Conservation (phyloP, 2,329 filamentous ascomycete species). For the Diaporthe ampelina region DNA sequence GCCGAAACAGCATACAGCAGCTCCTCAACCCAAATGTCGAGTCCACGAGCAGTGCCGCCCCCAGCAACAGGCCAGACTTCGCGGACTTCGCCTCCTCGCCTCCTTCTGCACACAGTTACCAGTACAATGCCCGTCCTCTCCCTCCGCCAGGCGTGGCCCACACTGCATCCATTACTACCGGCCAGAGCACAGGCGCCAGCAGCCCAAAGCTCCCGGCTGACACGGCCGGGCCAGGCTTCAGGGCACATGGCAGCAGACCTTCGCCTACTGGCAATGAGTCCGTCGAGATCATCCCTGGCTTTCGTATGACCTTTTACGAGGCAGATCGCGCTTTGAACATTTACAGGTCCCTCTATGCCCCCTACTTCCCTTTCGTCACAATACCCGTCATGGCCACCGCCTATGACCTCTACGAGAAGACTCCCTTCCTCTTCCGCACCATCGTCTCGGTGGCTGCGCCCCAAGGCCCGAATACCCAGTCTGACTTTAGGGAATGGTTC, state of each 20-base stretch:
- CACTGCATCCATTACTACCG: conserved; percentile 13
- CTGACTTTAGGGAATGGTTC: conserved; percentile 53
- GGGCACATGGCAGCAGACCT: conserved; percentile 4
- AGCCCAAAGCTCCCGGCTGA: conserved; percentile 7
- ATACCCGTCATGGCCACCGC: conserved; percentile 47
- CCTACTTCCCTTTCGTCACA: conserved; percentile 56
- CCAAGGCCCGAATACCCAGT: conserved; percentile 50
- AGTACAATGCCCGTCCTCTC: conserved; percentile 31
- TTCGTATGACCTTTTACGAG: conserved; percentile 51
- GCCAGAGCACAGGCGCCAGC: not conserved
- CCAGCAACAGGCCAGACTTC: conserved; percentile 23
- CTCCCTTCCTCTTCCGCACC: conserved; percentile 55
- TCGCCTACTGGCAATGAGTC: conserved; percentile 25
- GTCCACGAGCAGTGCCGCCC: not conserved
- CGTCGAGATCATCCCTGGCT: conserved; percentile 54
- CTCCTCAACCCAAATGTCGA: conserved; percentile 40
- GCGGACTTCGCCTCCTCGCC: conserved; percentile 29
- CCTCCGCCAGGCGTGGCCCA: conserved; percentile 23
- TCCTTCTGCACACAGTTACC: conserved; percentile 27
- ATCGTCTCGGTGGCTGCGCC: conserved; percentile 53
- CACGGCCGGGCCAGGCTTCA: conserved; percentile 8
- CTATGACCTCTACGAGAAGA: conserved; percentile 49
- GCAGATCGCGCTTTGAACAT: conserved; percentile 50
- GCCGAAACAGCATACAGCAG: conserved; percentile 38
- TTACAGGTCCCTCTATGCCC: conserved; percentile 52